Conservation (phyloP, 1,284 basidiomycete species). For the Sporisorium reilianum region DNA sequence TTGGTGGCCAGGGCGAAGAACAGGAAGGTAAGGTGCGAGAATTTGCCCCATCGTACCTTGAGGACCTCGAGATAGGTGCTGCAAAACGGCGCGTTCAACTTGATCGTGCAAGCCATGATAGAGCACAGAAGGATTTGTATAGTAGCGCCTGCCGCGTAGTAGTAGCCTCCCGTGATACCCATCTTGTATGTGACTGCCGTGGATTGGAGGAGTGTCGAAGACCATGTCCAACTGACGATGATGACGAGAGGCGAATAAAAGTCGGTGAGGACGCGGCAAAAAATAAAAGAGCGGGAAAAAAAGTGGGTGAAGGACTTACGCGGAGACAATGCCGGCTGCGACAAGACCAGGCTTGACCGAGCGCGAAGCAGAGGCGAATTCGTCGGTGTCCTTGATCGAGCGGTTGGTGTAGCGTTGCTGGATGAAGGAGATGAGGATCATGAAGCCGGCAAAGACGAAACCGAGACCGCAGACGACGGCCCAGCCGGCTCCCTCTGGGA, state of each 20-base stretch:
- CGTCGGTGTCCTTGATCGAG: conserved; percentile 60
- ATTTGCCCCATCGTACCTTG: conserved; percentile 78
- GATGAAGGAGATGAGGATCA: conserved; percentile 60
- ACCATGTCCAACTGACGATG: conserved; percentile 59
- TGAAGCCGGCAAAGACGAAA: conserved; percentile 59
- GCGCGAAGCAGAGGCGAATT: conserved; percentile 64
- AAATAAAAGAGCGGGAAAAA: neutral
- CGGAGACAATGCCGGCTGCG: conserved; percentile 83
- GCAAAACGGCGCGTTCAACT: conserved; percentile 75
- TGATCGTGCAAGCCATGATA: conserved; percentile 73
- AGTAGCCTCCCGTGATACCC: conserved; percentile 43
- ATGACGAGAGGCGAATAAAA: neutral
- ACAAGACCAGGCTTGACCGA: conserved; percentile 83
- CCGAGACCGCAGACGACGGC: conserved; percentile 66
- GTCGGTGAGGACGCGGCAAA: neutral
- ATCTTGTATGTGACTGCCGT: conserved; percentile 72
- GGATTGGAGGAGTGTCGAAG: conserved; percentile 74
- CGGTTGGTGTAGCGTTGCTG: conserved; percentile 62
- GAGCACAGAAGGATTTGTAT: conserved; percentile 79
- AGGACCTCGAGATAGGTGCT: conserved; percentile 79
- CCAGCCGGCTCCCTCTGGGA: conserved; percentile 64
- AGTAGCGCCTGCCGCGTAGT: conserved; percentile 69
- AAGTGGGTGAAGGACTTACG: conserved; percentile 8
- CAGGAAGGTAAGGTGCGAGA: conserved; percentile 81
- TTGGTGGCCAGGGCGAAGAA: conserved; percentile 83